Conservation (phyloP, 495 filamentous ascomycete genomes). For the Hyaloscypha hepaticicola region DNA sequence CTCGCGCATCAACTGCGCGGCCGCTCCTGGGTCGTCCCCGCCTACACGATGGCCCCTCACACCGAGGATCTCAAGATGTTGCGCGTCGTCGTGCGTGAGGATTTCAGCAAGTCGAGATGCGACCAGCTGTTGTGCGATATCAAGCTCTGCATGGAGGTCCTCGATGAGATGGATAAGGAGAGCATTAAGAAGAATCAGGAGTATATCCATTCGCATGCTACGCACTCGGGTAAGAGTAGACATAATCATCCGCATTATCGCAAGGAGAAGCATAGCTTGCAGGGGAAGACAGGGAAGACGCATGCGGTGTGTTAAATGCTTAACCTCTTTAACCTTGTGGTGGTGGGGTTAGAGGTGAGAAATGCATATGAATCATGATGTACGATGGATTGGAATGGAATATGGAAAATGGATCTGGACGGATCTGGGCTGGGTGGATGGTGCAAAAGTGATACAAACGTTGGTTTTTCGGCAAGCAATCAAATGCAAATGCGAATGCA, state of each 20-base stretch:
- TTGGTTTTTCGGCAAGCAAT: too few species aligned
- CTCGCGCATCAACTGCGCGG: slow-evolving; percentile 79
- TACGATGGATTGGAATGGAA: too few species aligned
- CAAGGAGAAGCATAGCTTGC: slow-evolving; percentile 77
- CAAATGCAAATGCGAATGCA: too few species aligned
- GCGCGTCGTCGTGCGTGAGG: slow-evolving; percentile 84
- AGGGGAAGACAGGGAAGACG: slow-evolving; percentile 87
- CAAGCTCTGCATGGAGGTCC: slow-evolving; percentile 62
- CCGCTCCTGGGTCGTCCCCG: slow-evolving; percentile 86
- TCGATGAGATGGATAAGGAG: slow-evolving; percentile 71
- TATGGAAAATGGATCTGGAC: too few species aligned
- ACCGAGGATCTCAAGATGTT: slow-evolving; percentile 77
- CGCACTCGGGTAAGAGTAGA: slow-evolving; percentile 45
- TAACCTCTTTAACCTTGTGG: too few species aligned
- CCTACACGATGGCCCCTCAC: slow-evolving; percentile 92
- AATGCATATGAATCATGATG: too few species aligned
- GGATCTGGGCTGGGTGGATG: too few species aligned
- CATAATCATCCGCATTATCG: slow-evolving; percentile 66
- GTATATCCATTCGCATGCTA: slow-evolving; percentile 59
- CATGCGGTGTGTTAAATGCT: slow-evolving; percentile 72
- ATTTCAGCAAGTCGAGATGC: slow-evolving; percentile 76
- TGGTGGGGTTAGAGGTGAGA: too few species aligned
- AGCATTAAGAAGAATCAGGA: slow-evolving; percentile 62
- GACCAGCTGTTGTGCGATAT: slow-evolving; percentile 72
- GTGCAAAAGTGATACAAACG: too few species aligned